Base-by-base conservation (phyloP, 768 basidiomycete species). In the Lactifluus hygrophoroides region DNA sequence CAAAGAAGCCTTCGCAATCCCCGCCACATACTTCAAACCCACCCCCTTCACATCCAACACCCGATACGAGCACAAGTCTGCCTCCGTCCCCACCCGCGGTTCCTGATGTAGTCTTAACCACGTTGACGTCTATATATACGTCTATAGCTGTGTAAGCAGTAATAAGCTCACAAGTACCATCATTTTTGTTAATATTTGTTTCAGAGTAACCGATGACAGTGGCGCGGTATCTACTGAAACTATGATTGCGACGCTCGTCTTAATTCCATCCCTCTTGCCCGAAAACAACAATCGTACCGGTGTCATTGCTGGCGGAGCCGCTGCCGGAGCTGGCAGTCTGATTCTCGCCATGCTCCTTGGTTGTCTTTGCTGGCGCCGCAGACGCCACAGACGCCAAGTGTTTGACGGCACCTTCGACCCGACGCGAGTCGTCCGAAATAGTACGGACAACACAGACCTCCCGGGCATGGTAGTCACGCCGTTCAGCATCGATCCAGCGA, bases 401-500 rank as follows among this genome's bases (percentile, higher is more conserved):
- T 78, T 79, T 47, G 77, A 78, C 56, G 77, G 77, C 52, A 71
- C 77, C 69, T 79, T 79, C 58, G 77, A 78, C 44, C 77, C 77
- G 0, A 77, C 77, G 58, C 73, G 71, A 5, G 72, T 77, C 46
- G 60, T 70, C 2, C 66, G 64, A 11, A 69, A 68, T 10, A 10
- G 32, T 34, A 38, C 11, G n/a, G 68, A 46, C 32, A 14, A 66
- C 64, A 42, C 53, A 11, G 64, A 65, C 40, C 58, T 65, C 11
- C 57, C 50, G 2, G 58, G 55, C 7, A 58, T 54, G 2, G 64
- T 59, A 34, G 56, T 52, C 10, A 61, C 56, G 7, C n/a, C n/a
- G n/a, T n/a, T n/a, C n/a, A n/a, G n/a, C n/a, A n/a, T n/a, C n/a
- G n/a, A n/a, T n/a, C n/a, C n/a, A n/a, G n/a, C n/a, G n/a, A n/a